phyloP scores from a whole-genome alignment of 2,329 filamentous ascomycete genomes.

The Daldinia sp. region DNA sequence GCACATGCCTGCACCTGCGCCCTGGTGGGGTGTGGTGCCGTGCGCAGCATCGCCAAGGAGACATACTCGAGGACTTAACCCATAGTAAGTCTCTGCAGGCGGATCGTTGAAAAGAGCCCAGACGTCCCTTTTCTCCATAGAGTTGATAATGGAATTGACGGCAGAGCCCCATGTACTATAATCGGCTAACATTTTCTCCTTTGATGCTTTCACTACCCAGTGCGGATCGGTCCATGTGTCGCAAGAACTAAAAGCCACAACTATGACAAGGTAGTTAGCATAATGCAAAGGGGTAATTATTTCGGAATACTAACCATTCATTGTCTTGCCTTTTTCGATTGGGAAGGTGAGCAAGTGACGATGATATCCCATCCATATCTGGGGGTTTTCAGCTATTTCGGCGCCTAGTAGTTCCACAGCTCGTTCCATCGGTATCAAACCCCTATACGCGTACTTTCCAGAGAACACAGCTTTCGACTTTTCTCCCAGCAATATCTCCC shows the following conservation, averaged over 20 bases:
- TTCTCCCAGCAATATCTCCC: constrained; percentile 63
- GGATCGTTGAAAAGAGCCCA: constrained; percentile 61
- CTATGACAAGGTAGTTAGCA: constrained; percentile 27
- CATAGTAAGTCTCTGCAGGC: constrained; percentile 57
- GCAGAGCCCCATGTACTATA: constrained; percentile 44
- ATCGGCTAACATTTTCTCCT: constrained; percentile 46
- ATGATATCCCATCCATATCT: constrained; percentile 58
- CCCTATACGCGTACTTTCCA: constrained; percentile 63
- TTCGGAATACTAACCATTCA: constrained; percentile 45
- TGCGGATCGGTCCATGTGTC: constrained; percentile 43
- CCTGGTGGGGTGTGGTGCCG: constrained; percentile 70
- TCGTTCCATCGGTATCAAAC: constrained; percentile 61
- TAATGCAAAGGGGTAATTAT: not conserved
- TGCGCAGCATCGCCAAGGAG: constrained; percentile 73
- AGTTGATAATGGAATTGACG: constrained; percentile 37
- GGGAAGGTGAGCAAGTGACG: constrained; percentile 73
- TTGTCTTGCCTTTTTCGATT: constrained; percentile 47
- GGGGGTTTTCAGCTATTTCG: constrained; percentile 48
- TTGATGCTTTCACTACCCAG: constrained; percentile 46
- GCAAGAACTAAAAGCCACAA: constrained; percentile 47
- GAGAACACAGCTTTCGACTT: constrained; percentile 52
- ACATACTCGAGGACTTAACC: constrained; percentile 53
- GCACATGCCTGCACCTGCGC: constrained; percentile 68
- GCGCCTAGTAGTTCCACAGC: constrained; percentile 63
- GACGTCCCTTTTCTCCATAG: constrained; percentile 58